These are phyloP conservation scores for Penicillium salamii DNA, from an alignment of 495 filamentous ascomycete species.

Conservation along the genomic window DNA sequence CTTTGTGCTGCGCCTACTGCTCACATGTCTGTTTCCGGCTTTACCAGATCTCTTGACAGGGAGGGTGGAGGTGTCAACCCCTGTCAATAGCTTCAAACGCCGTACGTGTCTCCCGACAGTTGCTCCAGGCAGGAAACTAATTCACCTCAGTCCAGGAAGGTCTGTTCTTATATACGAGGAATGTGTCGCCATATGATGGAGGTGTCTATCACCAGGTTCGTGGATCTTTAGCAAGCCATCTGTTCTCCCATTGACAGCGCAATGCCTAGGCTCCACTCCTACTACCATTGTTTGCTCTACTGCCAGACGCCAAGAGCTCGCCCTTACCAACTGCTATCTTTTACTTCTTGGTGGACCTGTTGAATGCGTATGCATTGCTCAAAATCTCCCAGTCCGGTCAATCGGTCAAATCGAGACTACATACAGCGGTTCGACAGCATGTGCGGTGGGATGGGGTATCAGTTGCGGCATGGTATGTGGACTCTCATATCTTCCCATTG, in stretches of 20 bases:
- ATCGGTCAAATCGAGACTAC: constrained; percentile 66
- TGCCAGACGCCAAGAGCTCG: constrained; percentile 62
- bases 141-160: constrained; percentile 79
- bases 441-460: constrained; percentile 72
- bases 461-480: constrained; percentile 72
- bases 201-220: constrained; percentile 91
- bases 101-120: constrained; percentile 50
- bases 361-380: constrained; percentile 79
- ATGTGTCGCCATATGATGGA: constrained; percentile 96
- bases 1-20: constrained; percentile 72
- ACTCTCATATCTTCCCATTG: background rate
- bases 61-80: constrained; percentile 94
- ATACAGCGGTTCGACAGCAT: constrained; percentile 73
- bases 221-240: background rate
- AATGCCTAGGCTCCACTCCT: constrained; percentile 72
- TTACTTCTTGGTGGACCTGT: constrained; percentile 77
- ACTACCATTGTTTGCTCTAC: constrained; percentile 83
- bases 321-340: constrained; percentile 75
- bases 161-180: constrained; percentile 90
- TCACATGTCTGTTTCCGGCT: constrained; percentile 77
- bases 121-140: constrained; percentile 5
- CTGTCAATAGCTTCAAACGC: constrained; percentile 97
- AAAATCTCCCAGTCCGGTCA: constrained; percentile 81
- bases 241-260: constrained; percentile 9
- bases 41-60: constrained; percentile 83